Evolutionary conservation across 192 early-diverging fungal species (phyloP), one percentile per base, ranked within the genome.

Genomic region (Cladochytrium replicatum): DNA sequence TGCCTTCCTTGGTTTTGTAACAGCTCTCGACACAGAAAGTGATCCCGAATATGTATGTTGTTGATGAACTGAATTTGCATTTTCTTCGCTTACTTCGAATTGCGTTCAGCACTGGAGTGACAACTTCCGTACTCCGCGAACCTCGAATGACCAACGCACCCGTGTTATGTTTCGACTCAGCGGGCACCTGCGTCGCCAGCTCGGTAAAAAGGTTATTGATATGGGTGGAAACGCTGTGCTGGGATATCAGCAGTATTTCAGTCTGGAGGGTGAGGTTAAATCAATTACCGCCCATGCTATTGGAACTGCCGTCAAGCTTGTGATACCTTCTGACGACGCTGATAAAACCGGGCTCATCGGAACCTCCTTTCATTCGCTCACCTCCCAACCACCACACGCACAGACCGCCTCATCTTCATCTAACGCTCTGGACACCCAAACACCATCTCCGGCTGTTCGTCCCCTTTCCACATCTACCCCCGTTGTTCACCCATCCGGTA

Each of bases 121-220:
- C 61, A 81, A 68, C 47, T 89, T 89, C 46, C 71, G 87, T 4
- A 83, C 85, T 5, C 84, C 85, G 2, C 64, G 85, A 13, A 82
- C 80, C 4, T 82, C 80, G 1, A 89, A 89, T 58, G 83, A 89
- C 46, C 74, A 82, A 1, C 73, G 87, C 2, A 80, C 82, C 25
- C 66, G 72, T 9, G 61, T 83, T 41, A 66, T 89, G 55, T 86
- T 77, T 55, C 68, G 74, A 29, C 67, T 89, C 6, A 66, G 73
- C 8, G 77, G 84, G n/a, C 65, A 81, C 41, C 47, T 87, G 8
- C 63, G 82, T n/a, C 63, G 87, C 11, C 58, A 82, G 46, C 61
- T 88, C 25, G 87, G 85, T 6, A 80, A 83, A 46, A 84, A 86
- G 53, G 84, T 78, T 6, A 50, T 83, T 26, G 80, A 86, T 31